A percentile compares a stretch with the other conserved stretches of the same genome.
These are phyloP conservation scores for Vicia faba DNA, from an alignment of 306 rosid species.

Conservation along the genomic window DNA sequence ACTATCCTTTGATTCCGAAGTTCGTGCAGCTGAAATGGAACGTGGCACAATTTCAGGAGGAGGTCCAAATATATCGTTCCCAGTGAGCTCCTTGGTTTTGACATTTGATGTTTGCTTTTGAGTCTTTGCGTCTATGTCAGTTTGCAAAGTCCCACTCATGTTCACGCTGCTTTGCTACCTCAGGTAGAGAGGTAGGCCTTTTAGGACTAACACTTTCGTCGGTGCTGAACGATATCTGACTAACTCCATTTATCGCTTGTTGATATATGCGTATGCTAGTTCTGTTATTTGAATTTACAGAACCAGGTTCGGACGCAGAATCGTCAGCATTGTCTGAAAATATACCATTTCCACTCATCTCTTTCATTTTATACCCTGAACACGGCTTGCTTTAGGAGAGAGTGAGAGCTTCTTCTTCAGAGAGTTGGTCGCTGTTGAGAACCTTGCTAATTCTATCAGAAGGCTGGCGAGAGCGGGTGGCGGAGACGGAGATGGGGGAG, in stretches of 20 bases:
- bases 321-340: slow-evolving; percentile 57
- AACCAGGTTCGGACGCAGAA: slow-evolving; percentile 52
- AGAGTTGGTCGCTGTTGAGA: slow-evolving; percentile 77
- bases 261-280: slow-evolving; percentile 68
- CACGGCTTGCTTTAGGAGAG: slow-evolving; percentile 78
- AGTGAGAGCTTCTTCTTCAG: slow-evolving; percentile 83
- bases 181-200: slow-evolving; percentile 75
- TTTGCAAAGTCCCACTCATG: slow-evolving; percentile 82
- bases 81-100: slow-evolving; percentile 82
- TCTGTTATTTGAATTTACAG: slow-evolving; percentile 50
- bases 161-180: slow-evolving; percentile 97
- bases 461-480: slow-evolving; percentile 61
- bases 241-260: slow-evolving; percentile 78
- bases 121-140: slow-evolving; percentile 57
- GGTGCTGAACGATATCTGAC: slow-evolving; percentile 89
- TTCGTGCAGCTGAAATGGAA: slow-evolving; percentile 55
- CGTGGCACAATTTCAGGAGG: slow-evolving; percentile 78
- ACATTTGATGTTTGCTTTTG: slow-evolving; percentile 73
- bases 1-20: slow-evolving; percentile 58
- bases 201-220: slow-evolving; percentile 75
- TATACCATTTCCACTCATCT: slow-evolving; percentile 81
- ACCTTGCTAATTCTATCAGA: slow-evolving; percentile 87
- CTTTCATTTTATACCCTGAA: slow-evolving; percentile 87
- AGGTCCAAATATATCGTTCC: slow-evolving; percentile 93
- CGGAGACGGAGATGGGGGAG: slow-evolving; percentile 52